Evolutionary conservation across 2,329 filamentous ascomycete species (phyloP).

Genomic region (Stylonectria norvegica): DNA sequence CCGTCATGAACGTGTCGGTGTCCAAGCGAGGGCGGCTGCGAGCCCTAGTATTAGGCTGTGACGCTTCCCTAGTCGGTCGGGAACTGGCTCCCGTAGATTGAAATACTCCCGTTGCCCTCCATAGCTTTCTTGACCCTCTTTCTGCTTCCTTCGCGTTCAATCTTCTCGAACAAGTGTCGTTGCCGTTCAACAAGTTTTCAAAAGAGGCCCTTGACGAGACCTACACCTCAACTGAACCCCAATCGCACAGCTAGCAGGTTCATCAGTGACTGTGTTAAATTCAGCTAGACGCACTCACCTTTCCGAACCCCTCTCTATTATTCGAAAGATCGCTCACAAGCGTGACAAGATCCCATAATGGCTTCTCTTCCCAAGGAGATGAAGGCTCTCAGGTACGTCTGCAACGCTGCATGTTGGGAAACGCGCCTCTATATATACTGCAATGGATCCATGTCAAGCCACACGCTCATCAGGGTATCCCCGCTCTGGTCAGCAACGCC

Average conservation of each 20-base stretch:
- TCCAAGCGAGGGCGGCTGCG: background rate
- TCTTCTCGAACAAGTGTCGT: too few relatives aligned
- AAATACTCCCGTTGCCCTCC: background rate
- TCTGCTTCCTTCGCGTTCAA: background rate
- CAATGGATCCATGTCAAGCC: too few relatives aligned
- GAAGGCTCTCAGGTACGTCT: constrained; percentile 58
- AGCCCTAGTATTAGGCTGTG: too few relatives aligned
- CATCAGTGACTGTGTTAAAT: background rate
- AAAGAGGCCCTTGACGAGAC: too few relatives aligned
- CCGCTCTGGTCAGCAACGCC: constrained; percentile 4
- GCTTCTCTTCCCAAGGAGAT: constrained; percentile 49
- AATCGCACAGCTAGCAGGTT: too few relatives aligned
- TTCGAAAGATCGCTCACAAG: background rate
- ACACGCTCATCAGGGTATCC: constrained; percentile 21
- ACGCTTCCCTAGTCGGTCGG: background rate
- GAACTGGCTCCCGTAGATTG: background rate
- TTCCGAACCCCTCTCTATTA: background rate
- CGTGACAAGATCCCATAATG: constrained; percentile 19
- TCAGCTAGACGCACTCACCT: background rate
- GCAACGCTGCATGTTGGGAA: background rate
- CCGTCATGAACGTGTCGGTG: background rate
- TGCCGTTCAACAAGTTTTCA: too few relatives aligned
- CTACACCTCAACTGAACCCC: too few relatives aligned
- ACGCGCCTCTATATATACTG: too few relatives aligned
- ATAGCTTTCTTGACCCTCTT: background rate